phyloP scores from a whole-genome alignment of 768 basidiomycete species.

The Kondoa subrosea region DNA sequence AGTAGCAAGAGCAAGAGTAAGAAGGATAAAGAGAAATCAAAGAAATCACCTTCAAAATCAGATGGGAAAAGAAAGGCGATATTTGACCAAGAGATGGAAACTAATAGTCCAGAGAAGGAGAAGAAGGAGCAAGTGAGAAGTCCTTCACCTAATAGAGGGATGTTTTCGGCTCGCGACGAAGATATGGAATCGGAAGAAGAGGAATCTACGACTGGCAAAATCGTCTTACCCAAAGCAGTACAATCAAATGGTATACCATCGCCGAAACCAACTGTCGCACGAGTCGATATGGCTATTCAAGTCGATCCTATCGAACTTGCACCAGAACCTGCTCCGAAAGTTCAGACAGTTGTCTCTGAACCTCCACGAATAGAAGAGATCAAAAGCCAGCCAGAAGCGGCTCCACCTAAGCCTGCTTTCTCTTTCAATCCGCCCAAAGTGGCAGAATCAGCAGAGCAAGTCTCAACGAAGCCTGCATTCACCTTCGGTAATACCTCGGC shows the following conservation, averaged over 20 bases:
- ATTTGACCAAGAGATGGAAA: neutral
- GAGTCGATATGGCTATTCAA: neutral
- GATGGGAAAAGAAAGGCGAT: neutral
- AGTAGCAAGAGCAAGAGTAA: neutral
- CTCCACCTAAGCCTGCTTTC: neutral
- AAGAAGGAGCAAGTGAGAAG: neutral
- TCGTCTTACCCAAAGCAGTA: neutral
- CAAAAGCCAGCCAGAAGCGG: neutral
- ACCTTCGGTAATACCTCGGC: neutral
- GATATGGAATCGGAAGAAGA: neutral
- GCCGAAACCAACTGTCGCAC: neutral
- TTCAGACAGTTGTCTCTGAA: neutral
- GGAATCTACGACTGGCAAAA: neutral
- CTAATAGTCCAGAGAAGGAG: neutral
- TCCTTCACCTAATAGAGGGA: neutral
- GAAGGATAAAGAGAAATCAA: neutral
- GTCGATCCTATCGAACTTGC: neutral
- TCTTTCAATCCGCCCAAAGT: neutral
- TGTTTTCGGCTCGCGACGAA: neutral
- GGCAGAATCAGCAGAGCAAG: neutral
- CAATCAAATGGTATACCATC: neutral
- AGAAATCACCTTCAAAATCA: neutral
- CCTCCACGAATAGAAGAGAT: neutral
- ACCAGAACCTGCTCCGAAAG: neutral
- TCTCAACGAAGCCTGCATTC: no score